Base-by-base conservation (phyloP, 148 eudicot genomes). In the Rhododendron simsii region DNA sequence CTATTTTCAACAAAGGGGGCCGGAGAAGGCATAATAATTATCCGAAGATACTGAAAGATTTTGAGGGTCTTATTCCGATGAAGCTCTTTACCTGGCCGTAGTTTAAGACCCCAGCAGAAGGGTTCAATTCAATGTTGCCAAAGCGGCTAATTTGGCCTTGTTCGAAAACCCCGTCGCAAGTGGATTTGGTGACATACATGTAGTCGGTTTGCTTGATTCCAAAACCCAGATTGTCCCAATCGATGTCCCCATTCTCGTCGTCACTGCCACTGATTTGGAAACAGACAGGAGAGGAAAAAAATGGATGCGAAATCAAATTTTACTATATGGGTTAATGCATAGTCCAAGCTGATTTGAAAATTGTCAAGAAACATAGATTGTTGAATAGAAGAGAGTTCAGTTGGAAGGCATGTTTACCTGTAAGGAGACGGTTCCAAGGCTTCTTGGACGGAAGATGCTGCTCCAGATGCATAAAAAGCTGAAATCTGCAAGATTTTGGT, bases 171-270 rank as follows among this genome's bases (percentile, higher is more conserved):
- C 90, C 91, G 21, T 91, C 92, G 65, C 77, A 37, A 5, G 88
- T 81, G 77, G 93, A 91, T 84, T 95, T 97, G 88, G 93, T 92
- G 45, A 63, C 65, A 81, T 94, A 97, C 98, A 97, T 97, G 84
- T 88, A 93, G 84, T 97, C 99, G 11, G 99, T 94, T 44, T 89
- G 92, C 63, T 86, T 89, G 12, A 95, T 84, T 71, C 92, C 87
- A 69, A 95, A 97, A 23, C 96, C 98, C 10, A 97, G 89, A 81
- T 88, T 89, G 59, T 93, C 90, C 99, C 96, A 97, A 81, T 94
- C 96, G 37, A 93, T 84, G 48, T 90, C 94, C 6, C 89, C 86
- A 50, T 74, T 80, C 81, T 95, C 98, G 7, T 93, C 94, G 18
- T 91, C 92, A 85, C 86, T 75, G 35, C 88, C 85, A 69, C 78